Conservation (phyloP, 805 yeast species). For the Dipodascopsis tothii region DNA sequence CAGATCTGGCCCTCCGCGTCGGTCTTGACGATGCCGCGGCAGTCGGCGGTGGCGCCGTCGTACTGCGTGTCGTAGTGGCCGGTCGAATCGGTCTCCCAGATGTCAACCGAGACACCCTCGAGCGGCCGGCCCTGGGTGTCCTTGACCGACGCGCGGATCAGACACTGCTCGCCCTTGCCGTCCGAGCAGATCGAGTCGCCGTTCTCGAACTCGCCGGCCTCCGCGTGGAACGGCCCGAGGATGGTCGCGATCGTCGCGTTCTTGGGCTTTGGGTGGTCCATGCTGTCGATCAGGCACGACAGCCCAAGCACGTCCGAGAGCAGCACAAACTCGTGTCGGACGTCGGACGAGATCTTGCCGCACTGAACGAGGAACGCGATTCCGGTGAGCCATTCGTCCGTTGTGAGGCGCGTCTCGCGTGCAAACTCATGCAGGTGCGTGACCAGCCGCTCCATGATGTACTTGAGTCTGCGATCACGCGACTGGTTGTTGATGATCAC, state of each 20-base stretch:
- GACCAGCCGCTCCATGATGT: constrained; percentile 24
- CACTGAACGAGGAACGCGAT: constrained; percentile 31
- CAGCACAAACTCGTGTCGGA: constrained; percentile 33
- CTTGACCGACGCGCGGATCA: constrained; percentile 28
- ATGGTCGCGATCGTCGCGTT: constrained; percentile 31
- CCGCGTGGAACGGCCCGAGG: constrained; percentile 35
- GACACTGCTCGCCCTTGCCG: constrained; percentile 32
- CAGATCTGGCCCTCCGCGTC: constrained; percentile 28
- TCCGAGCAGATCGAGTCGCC: constrained; percentile 34
- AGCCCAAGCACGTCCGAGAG: constrained; percentile 35
- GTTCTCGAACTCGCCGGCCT: constrained; percentile 29
- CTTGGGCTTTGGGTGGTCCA: constrained; percentile 23
- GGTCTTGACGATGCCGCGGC: constrained; percentile 32
- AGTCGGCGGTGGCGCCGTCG: constrained; percentile 34
- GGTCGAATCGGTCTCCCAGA: constrained; percentile 37
- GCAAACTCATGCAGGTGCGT: constrained; percentile 36
- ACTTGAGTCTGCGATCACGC: constrained; percentile 6
- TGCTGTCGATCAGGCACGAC: constrained; percentile 33
- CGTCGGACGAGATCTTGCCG: constrained; percentile 32
- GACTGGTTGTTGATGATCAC: constrained; percentile 15
- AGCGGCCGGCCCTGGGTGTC: constrained; percentile 31
- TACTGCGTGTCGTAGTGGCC: constrained; percentile 35
- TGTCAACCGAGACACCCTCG: constrained; percentile 31
- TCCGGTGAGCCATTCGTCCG: constrained; percentile 35
- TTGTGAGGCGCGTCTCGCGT: constrained; percentile 32